Conservation (phyloP, 1,284 basidiomycete species). For the Moesziomyces antarcticus region DNA sequence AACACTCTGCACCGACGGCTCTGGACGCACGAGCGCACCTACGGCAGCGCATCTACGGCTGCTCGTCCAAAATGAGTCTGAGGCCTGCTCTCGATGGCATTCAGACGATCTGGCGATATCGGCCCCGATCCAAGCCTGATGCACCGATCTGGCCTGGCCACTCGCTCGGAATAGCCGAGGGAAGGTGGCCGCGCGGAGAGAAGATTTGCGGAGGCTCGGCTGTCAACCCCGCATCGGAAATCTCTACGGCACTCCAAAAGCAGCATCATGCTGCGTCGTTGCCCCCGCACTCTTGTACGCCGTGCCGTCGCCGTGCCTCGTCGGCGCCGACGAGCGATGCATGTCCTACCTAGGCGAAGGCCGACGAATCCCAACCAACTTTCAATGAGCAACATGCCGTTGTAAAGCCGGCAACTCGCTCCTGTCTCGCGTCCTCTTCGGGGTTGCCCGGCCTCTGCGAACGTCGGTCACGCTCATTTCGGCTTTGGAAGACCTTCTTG, state of each 20-base stretch:
- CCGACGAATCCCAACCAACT: constrained; percentile 8
- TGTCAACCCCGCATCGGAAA: constrained; percentile 36
- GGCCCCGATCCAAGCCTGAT: no score
- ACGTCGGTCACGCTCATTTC: not conserved
- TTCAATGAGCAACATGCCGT: no score
- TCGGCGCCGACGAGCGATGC: constrained; percentile 2
- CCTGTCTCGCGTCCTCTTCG: not conserved
- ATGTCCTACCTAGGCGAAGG: constrained; percentile 4
- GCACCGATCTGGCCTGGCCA: not conserved
- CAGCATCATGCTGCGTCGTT: no score
- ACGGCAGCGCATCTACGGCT: no score
- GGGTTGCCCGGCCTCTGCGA: not conserved
- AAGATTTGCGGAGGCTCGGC: constrained; percentile 24
- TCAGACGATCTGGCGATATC: no score
- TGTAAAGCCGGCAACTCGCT: no score
- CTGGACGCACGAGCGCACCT: no score
- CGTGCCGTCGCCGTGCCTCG: not conserved
- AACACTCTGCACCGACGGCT: no score
- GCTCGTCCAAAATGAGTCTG: no score
- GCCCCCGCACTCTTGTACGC: not conserved
- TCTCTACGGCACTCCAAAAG: constrained; percentile 7
- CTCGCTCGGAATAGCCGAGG: not conserved
- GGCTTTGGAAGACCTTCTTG: not conserved
- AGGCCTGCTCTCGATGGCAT: no score
- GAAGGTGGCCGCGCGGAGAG: not conserved